Conservation (phyloP, 148 eudicot genomes). For the Fagopyrum esculentum region DNA sequence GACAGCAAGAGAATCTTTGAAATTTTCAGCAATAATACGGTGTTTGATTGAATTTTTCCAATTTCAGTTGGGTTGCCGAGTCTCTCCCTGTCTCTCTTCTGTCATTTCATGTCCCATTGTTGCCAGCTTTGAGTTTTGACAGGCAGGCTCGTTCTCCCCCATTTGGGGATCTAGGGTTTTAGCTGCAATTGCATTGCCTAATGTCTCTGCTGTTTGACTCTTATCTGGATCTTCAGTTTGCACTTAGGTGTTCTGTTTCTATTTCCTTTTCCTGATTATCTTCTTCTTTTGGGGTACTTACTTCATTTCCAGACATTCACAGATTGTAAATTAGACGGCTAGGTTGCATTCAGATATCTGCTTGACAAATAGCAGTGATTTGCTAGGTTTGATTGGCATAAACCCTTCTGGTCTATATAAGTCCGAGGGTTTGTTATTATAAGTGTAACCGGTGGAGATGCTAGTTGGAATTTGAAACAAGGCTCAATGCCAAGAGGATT, state of each 20-base stretch:
- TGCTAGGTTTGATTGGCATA: background rate
- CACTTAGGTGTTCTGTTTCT: background rate
- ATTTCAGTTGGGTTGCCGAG: conserved; percentile 1
- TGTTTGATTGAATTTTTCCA: background rate
- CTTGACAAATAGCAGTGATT: background rate
- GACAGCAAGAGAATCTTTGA: background rate
- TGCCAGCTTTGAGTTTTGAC: conserved; percentile 3
- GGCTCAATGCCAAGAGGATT: background rate
- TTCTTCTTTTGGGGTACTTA: background rate
- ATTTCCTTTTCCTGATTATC: background rate
- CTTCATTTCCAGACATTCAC: background rate
- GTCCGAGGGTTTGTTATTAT: background rate
- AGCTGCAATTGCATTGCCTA: background rate
- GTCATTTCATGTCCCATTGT: conserved; percentile 3
- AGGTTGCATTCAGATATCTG: background rate
- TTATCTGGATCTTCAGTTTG: background rate
- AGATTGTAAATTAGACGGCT: background rate
- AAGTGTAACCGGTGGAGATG: background rate
- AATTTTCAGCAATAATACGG: background rate
- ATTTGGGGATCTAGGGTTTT: conserved; percentile 12
- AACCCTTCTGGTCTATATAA: background rate
- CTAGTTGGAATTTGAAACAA: background rate
- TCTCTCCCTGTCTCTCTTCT: conserved; percentile 7
- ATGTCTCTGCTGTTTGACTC: background rate
- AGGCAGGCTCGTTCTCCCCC: background rate